Evolutionary conservation across 352 stramenopile genomes (phyloP), one percentile per base, ranked within the genome.

Genomic region (Phytophthora cactorum): DNA sequence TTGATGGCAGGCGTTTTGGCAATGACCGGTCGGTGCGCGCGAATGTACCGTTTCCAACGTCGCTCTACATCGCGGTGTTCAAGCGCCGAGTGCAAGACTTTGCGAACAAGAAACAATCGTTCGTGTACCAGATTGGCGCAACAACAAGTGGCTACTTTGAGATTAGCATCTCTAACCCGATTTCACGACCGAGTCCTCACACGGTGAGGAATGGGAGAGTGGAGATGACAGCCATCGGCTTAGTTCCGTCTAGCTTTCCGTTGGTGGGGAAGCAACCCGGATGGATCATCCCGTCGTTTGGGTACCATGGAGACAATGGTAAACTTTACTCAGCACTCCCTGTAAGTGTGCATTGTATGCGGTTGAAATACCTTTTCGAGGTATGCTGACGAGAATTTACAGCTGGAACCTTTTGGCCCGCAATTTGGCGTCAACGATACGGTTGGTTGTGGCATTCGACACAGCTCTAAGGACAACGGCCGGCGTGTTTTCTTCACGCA

Each of bases 251-350:
- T 4, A 65, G 39, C 10, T 95, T 95, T 51, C 68, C 64, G 11
- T 66, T 95, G 36, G 62, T 93, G 1, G 79, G 73, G 9, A 82
- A 86, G 29, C 85, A 93, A 52, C 87, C 87, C 2, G 87, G 87
- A 3, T 95, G 87, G 87, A 79, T 77, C 9, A 39, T 52, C 5
- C 25, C 79, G 17, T 95, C 87, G n/a, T 86, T 81, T 45, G 87
- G 87, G 5, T 95, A 93, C 61, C 87, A 95, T 52, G 84, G 87
- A 39, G 87, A 95, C 52, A 87, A 93, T 43, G 87, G 87, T 7
- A 69, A 84, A 47, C 66, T 90, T 2, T 95, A 91, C 60, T 74
- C 78, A 12, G 59, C 79, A 15, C 74, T 76, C 29, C 64, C 68
- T 22, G 72, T 70, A 57, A 79, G 89, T 74, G 45, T 14, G 10